Base-by-base conservation (phyloP, 2,329 filamentous ascomycete species). In the Sporothrix brunneoviolacea region DNA sequence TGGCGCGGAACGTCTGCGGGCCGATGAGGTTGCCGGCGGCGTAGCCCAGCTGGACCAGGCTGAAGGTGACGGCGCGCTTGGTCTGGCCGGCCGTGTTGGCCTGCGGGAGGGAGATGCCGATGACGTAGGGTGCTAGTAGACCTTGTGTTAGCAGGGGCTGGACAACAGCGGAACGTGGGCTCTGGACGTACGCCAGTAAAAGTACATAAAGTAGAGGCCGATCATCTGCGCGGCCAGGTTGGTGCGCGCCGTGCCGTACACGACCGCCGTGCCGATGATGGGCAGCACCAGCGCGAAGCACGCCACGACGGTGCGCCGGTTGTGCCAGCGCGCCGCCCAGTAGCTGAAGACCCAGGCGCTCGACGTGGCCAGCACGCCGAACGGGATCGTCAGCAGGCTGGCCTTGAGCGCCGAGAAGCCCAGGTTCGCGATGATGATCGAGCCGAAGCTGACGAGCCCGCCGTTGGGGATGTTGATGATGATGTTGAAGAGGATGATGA, bases 321-420 rank as follows among this genome's bases (percentile, higher is more conserved):
- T 63, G n/a, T 66, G 62, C 50, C 66, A 65, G 10, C 60, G 60
- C 0, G 71, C 72, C 1, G 72, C 51, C 65, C 69, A 73, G n/a
- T 67, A 73, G 0, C 61, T 73, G 69, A 76, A 77, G 30, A 83
- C 67, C 0, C 76, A 84, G 0, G 79, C 72, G 15, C 83, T 66
- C 10, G 83, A 19, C 7, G 46, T 70, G 55, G 84, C 0, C n/a
- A n/a, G n/a, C n/a, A 71, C 71, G 2, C 79, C 79, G 41, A 82
- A 81, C 0, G 77, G 78, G 52, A 82, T 80, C 54, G 81, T 80
- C 63, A 82, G 77, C 0, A 81, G 65, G 15, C 81, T 80, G 0
- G 79, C 77, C 2, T 70, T 68, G 53, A 82, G 79, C 13, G 70
- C 66, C 40, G 70, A 67, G 54, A 77, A 82, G 3, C 79, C 79